Conservation (phyloP, 129 eudicot species). For the Flaveria robusta region DNA sequence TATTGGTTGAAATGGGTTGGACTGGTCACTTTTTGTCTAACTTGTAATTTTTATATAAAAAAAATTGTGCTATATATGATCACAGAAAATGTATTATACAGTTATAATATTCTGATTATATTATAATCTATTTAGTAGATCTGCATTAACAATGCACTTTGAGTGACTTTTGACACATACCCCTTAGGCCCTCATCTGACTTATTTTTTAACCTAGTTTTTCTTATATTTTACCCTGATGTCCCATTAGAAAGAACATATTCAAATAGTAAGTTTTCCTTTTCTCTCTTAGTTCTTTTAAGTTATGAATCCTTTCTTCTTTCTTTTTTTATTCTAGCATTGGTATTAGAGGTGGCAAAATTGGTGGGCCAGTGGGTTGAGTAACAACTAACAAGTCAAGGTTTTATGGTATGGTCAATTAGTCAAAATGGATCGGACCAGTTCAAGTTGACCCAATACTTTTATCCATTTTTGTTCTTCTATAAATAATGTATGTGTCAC, state of each 20-base stretch:
- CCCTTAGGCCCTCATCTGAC: neutral
- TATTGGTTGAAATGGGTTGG: neutral
- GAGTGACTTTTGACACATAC: neutral
- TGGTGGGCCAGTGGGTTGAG: neutral
- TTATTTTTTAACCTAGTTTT: neutral
- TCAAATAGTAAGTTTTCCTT: neutral
- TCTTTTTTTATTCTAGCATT: neutral
- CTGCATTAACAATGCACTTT: neutral
- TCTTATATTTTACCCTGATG: neutral
- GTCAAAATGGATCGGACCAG: neutral
- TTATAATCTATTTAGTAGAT: neutral
- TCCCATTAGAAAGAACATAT: neutral
- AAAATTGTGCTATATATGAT: neutral
- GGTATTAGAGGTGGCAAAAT: slow-evolving; percentile 6
- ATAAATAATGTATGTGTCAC: neutral
- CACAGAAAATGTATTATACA: neutral
- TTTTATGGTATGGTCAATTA: neutral
- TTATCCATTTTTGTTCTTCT: neutral
- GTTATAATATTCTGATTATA: neutral
- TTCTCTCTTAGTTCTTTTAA: neutral
- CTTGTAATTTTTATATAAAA: neutral
- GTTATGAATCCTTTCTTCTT: neutral
- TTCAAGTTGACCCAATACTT: neutral
- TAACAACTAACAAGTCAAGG: neutral
- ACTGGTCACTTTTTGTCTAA: neutral